Percentiles rank a stretch among this genome's conserved stretches.
Conservation (phyloP, 2,329 filamentous ascomycete genomes). For the Colletotrichum nymphaeae region DNA sequence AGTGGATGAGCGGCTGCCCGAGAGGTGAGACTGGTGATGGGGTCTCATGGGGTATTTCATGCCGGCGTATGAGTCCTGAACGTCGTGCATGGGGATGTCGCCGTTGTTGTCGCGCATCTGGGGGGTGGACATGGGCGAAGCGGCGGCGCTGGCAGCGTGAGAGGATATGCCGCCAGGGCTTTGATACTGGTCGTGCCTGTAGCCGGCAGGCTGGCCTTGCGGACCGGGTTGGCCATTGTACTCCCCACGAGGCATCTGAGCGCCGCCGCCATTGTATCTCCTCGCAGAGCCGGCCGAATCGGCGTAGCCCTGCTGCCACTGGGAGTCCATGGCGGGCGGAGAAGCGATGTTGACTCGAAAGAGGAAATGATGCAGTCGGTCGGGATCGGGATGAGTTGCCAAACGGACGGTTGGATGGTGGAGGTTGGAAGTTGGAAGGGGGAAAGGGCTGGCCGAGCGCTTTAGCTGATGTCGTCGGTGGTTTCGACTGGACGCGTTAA, state of each 20-base stretch:
- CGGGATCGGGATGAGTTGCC: conserved; percentile 13
- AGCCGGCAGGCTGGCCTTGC: conserved; percentile 59
- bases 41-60: conserved; percentile 88
- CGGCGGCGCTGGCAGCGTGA: conserved; percentile 60
- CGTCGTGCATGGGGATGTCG: conserved; percentile 88
- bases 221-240: conserved; percentile 43
- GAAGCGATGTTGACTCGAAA: conserved; percentile 28
- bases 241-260: conserved; percentile 48
- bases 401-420: conserved; percentile 15
- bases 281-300: conserved; percentile 72
- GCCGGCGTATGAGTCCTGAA: conserved; percentile 82
- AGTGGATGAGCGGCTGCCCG: conserved; percentile 62
- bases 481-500: conserved; percentile 35
- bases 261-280: conserved; percentile 68
- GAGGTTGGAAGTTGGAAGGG: conserved; percentile 33
- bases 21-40: conserved; percentile 79
- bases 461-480: conserved; percentile 35
- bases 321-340: conserved; percentile 58
- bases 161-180: conserved; percentile 45
- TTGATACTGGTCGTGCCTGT: conserved; percentile 77
- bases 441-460: conserved; percentile 20
- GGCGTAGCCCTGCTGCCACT: conserved; percentile 71
- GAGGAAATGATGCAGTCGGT: conserved; percentile 18
- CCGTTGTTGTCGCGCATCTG: conserved; percentile 78
- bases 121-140: conserved; percentile 68